phyloP scores from a whole-genome alignment of 345 rosid genomes.

The Citrus hindsii region DNA sequence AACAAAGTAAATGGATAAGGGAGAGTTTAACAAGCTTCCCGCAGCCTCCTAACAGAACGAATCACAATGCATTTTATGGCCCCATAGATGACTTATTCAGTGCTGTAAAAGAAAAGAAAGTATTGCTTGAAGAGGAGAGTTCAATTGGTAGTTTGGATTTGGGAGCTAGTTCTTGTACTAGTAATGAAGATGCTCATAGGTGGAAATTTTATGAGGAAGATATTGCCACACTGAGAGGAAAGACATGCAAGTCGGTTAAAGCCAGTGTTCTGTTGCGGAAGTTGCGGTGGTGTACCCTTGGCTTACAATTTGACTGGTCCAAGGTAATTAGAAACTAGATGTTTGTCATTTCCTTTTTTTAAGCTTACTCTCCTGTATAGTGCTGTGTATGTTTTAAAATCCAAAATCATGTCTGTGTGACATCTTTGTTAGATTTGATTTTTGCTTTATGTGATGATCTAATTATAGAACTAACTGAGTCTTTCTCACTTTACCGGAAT shows the following conservation, averaged over 20 bases:
- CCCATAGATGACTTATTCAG: constrained; percentile 58
- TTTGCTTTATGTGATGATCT: not conserved
- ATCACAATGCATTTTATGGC: constrained; percentile 83
- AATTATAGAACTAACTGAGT: too few relatives aligned
- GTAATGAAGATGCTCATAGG: constrained; percentile 24
- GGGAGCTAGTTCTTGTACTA: constrained; percentile 19
- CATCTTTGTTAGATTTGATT: not conserved
- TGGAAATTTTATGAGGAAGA: constrained; percentile 62
- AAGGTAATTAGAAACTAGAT: constrained; percentile 38
- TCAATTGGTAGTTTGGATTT: constrained; percentile 18
- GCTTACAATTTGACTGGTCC: constrained; percentile 94
- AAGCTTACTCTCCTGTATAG: not conserved
- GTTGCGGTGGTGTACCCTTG: constrained; percentile 93
- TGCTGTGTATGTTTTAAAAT: not conserved
- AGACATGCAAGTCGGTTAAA: constrained; percentile 37
- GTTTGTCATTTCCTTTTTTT: not conserved
- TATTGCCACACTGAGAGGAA: constrained; percentile 23
- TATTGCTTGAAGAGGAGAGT: constrained; percentile 43
- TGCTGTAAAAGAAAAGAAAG: constrained; percentile 53
- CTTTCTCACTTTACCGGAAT: not conserved
- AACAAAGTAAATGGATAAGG: constrained; percentile 82
- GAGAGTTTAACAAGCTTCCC: constrained; percentile 72
- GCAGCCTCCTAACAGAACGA: constrained; percentile 89
- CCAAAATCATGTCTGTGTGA: not conserved
- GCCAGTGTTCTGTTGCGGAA: constrained; percentile 61